Conservation (phyloP, 495 filamentous ascomycete genomes). For the Aspergillus baeticus region DNA sequence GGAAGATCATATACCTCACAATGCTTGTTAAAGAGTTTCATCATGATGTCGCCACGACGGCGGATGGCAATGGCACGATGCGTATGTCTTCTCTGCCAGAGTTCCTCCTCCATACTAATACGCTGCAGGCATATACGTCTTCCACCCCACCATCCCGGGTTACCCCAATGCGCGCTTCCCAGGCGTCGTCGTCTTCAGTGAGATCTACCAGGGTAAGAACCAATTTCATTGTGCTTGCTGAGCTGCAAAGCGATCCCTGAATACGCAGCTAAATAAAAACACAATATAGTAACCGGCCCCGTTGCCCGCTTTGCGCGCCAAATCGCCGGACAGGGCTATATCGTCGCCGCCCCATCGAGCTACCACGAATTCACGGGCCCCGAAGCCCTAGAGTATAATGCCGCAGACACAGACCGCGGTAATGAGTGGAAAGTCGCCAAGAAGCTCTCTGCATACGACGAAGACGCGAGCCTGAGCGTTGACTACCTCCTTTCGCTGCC, state of each 20-base stretch:
- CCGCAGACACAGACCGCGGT: conserved; percentile 80
- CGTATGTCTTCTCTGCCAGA: conserved; percentile 40
- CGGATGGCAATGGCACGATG: conserved; percentile 61
- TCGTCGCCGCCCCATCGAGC: conserved; percentile 83
- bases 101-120: background rate
- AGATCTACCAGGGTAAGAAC: conserved; percentile 86
- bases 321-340: conserved; percentile 91
- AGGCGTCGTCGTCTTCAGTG: conserved; percentile 86
- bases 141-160: conserved; percentile 78
- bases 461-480: conserved; percentile 74
- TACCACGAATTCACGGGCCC: conserved; percentile 94
- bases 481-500: conserved; percentile 69
- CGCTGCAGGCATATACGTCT: conserved; percentile 75
- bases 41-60: conserved; percentile 65
- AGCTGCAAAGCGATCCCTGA: too few species aligned
- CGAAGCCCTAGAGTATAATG: conserved; percentile 82
- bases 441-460: conserved; percentile 87
- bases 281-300: conserved; percentile 88
- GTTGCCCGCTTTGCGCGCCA: conserved; percentile 89
- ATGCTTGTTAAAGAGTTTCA: conserved; percentile 70
- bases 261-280: too few species aligned
- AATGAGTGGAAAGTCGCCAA: conserved; percentile 85
- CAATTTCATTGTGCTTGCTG: background rate
- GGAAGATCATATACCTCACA: conserved; percentile 16
- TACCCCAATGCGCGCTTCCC: conserved; percentile 90